Conservation (phyloP, 208 protist genomes). For the Wallacemonas rigidus region DNA sequence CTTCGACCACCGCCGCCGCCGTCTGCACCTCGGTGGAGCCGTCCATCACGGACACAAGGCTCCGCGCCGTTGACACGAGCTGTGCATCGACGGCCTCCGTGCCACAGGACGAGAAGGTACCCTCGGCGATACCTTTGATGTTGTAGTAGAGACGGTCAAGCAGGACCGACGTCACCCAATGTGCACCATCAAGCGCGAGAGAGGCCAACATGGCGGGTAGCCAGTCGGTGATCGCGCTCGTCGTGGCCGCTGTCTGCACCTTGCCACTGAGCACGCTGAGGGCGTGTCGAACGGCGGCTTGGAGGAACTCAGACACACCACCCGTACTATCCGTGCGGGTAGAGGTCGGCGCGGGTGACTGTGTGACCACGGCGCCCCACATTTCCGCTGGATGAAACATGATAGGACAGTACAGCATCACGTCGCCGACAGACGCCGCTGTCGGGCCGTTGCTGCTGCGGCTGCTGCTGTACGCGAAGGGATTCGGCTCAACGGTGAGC, state of each 20-base stretch:
- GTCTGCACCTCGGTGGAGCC: slow-evolving; percentile 8
- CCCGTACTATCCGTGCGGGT: not conserved
- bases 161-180: slow-evolving; percentile 39
- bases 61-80: not conserved
- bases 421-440: slow-evolving; percentile 21
- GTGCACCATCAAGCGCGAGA: slow-evolving; percentile 28
- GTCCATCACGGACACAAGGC: slow-evolving; percentile 1
- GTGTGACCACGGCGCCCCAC: not conserved
- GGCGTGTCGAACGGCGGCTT: slow-evolving; percentile 23
- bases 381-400: slow-evolving; percentile 1
- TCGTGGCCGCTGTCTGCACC: not conserved
- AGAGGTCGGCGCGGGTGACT: not conserved
- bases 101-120: not conserved
- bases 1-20: slow-evolving; percentile 31
- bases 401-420: slow-evolving; percentile 30
- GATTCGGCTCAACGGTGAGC: slow-evolving; percentile 20
- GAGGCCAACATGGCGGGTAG: slow-evolving; percentile 29
- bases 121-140: slow-evolving; percentile 6
- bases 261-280: slow-evolving; percentile 21
- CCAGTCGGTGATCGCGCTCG: not conserved
- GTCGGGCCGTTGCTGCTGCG: slow-evolving; percentile 18
- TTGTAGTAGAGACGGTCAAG: slow-evolving; percentile 18
- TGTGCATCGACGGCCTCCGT: not conserved
- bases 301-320: not conserved
- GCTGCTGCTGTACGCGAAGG: slow-evolving; percentile 8